phyloP scores from a whole-genome alignment of 345 rosid species.

The Adansonia digitata region DNA sequence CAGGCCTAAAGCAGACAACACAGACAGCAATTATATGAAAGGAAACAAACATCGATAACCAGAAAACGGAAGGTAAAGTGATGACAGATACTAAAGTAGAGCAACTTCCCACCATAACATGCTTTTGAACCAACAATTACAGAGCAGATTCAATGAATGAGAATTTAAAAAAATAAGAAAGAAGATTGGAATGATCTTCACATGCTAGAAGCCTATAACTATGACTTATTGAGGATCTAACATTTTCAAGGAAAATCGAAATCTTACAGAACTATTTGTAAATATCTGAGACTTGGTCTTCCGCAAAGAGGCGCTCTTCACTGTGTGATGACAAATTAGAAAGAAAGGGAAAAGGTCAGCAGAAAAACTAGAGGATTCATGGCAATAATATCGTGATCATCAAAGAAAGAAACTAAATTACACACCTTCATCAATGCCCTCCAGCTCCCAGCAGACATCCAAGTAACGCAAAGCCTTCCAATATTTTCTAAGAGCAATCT shows the following conservation, averaged over 20 bases:
- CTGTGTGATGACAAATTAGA: slow-evolving; percentile 34
- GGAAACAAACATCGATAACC: neutral
- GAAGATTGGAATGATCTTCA: neutral
- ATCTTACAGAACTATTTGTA: slow-evolving; percentile 84
- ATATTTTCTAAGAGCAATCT: slow-evolving; percentile 90
- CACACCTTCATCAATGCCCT: slow-evolving; percentile 82
- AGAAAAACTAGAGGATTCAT: neutral
- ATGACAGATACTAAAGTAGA: neutral
- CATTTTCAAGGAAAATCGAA: neutral
- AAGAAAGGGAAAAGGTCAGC: neutral
- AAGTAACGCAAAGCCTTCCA: slow-evolving; percentile 85
- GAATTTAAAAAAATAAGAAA: neutral
- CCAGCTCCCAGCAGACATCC: slow-evolving; percentile 96
- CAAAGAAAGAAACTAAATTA: neutral
- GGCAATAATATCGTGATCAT: neutral
- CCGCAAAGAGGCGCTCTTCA: slow-evolving; percentile 63
- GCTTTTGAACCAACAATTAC: neutral
- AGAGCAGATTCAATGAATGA: neutral
- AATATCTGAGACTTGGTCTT: slow-evolving; percentile 85
- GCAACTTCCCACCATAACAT: neutral
- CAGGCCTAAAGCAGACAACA: slow-evolving; percentile 36
- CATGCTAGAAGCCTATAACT: neutral
- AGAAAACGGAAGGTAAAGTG: neutral
- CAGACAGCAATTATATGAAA: neutral
- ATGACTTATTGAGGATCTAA: neutral